These are phyloP conservation scores for Cornus suecica DNA, from an alignment of 148 eudicot species.

Conservation along the genomic window DNA sequence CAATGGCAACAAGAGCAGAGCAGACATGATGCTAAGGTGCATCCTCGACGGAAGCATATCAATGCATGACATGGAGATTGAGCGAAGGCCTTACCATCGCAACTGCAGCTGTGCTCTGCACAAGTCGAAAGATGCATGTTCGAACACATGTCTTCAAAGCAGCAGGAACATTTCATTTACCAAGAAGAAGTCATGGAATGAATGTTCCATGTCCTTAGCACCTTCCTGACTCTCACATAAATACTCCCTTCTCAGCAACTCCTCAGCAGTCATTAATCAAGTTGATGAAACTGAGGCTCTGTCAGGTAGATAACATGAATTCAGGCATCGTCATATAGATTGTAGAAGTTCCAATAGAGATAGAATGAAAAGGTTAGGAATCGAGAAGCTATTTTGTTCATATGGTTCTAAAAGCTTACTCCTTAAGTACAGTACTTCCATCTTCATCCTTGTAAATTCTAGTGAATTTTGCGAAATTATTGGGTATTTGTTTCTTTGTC, in stretches of 20 bases:
- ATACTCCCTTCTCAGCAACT: slow-evolving; percentile 5
- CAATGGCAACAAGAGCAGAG: slow-evolving; percentile 24
- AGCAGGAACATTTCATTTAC: slow-evolving; percentile 14
- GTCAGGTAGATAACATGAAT: neutral
- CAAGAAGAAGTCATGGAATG: slow-evolving; percentile 12
- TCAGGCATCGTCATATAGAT: too few relatives aligned
- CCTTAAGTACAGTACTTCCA: neutral
- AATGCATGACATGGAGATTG: slow-evolving; percentile 24
- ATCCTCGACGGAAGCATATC: slow-evolving; percentile 41
- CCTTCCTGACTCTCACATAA: slow-evolving; percentile 1
- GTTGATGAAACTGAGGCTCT: neutral
- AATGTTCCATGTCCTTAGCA: slow-evolving; percentile 1
- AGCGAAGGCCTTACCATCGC: slow-evolving; percentile 42
- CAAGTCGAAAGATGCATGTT: slow-evolving; percentile 17
- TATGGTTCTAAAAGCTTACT: neutral
- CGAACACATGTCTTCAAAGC: slow-evolving; percentile 5
- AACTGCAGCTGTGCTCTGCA: slow-evolving; percentile 49
- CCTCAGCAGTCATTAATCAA: slow-evolving; percentile 5
- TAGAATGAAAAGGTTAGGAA: neutral
- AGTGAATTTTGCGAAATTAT: neutral
- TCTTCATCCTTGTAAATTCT: neutral
- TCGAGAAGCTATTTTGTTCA: neutral
- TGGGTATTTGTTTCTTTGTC: neutral
- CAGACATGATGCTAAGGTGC: slow-evolving; percentile 19
- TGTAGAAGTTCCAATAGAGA: neutral